These are phyloP conservation scores for Aspergillus nomiae DNA, from an alignment of 2,329 filamentous ascomycete genomes.

Conservation along the genomic window DNA sequence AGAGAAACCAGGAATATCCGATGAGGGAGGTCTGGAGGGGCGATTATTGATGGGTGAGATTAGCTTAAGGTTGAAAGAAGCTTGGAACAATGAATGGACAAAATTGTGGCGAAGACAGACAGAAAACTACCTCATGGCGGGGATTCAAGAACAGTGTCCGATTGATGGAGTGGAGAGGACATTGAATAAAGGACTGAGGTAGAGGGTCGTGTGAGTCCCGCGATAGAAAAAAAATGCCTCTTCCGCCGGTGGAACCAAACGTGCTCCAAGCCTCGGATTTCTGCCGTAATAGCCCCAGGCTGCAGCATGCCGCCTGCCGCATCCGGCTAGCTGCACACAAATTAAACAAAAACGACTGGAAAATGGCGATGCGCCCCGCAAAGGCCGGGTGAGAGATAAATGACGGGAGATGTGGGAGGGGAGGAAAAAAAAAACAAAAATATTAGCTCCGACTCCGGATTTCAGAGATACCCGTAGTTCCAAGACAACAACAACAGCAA, in stretches of 20 bases:
- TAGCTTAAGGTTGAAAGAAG: conserved; percentile 16
- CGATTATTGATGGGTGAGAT: conserved; percentile 22
- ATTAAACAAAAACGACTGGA: conserved; percentile 9
- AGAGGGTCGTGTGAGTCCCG: conserved; percentile 37
- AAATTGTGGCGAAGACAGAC: conserved; percentile 19
- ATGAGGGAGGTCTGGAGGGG: conserved; percentile 32
- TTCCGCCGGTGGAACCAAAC: conserved; percentile 37
- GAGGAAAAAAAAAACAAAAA: not conserved
- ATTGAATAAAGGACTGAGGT: conserved; percentile 24
- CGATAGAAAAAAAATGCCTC: conserved; percentile 38
- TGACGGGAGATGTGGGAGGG: not conserved
- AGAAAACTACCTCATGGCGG: conserved; percentile 39
- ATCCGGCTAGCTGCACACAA: conserved; percentile 31
- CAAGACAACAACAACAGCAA: conserved; percentile 8
- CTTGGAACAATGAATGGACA: conserved; percentile 4
- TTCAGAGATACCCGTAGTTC: not conserved
- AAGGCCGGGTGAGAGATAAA: conserved; percentile 4
- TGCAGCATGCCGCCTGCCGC: conserved; percentile 7
- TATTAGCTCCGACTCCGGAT: not conserved
- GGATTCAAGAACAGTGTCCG: conserved; percentile 24
- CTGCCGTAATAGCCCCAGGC: conserved; percentile 29
- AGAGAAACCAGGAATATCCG: conserved; percentile 29
- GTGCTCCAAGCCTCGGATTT: conserved; percentile 29
- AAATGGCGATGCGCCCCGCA: conserved; percentile 2
- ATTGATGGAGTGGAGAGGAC: conserved; percentile 24